Evolutionary conservation across 2,329 filamentous ascomycete genomes (phyloP), one percentile per base, ranked within the genome.

Genomic region (Orbilia oligospora): DNA sequence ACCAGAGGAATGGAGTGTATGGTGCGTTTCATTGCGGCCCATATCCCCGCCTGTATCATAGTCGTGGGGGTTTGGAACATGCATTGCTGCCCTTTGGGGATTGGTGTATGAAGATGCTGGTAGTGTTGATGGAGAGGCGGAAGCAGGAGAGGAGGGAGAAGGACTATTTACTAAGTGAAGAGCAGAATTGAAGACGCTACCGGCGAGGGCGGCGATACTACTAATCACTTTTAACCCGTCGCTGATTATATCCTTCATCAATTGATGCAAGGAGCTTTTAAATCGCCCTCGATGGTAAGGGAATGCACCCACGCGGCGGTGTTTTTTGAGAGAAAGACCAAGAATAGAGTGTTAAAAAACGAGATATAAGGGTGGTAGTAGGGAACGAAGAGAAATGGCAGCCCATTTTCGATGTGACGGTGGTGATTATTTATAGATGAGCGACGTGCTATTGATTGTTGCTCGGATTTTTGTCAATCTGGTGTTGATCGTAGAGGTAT

Each of bases 171-270:
- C 2, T 2, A n/a, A 46, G 41, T n/a, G 14, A 46, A 46, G n/a
- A 2, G 41, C 14, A 46, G 36, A 38, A 14, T 38, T 14, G 9
- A 46, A 46, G 14, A 18, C 16, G n/a, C 14, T 12, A 20, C 66
- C 22, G 18, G 73, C 67, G 3, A 77, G 16, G 12, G 38, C 33
- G 10, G 53, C 30, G 9, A 75, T 5, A 2, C 30, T 8, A 44
- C 30, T 49, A 24, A 77, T 36, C 0, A 53, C 16, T 33, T 27
- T 49, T 4, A 71, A 14, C 8, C 66, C 61, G 24, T 51, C 33
- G 5, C 27, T 8, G 14, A 77, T 18, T 36, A 53, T 8, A 18
- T 77, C 67, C n/a, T 48, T 36, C 72, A 77, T 77, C 66, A 33
- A 55, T 38, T 51, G 64, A 46, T 14, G 0, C 16, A 12, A 5